Evolutionary conservation across 495 filamentous ascomycete genomes (phyloP), one percentile per base, ranked within the genome.

Genomic region (Aspergillus campestris): DNA sequence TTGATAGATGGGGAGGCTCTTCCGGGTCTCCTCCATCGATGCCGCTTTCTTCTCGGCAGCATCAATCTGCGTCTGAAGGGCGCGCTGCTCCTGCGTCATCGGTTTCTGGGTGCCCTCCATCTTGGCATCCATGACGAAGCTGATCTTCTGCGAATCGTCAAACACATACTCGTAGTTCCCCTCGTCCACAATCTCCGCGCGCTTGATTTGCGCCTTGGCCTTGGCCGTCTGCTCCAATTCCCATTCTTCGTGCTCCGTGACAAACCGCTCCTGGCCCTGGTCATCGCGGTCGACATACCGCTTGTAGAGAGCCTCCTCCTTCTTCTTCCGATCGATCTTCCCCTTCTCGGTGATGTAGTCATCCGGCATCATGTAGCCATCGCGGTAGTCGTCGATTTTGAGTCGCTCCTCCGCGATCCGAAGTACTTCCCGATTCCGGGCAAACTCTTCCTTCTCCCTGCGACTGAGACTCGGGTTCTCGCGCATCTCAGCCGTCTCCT

Each of bases 171-270:
- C 92, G 61, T 97, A 97, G 39, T 95, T 81, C 6, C 84, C 88
- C 52, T 87, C 82, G 40, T 91, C 82, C n/a, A 82, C 78, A 14
- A 86, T 75, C 58, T 91, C 86, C 7, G 71, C 68, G 44, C 80
- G 74, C 42, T 80, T 72, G 48, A 95, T 87, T 60, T 96, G 91
- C 5, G 89, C 82, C 54, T 89, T 89, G 2, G 88, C 92, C 62
- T 94, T 94, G 51, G 84, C 77, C 6, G 84, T 82, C 61, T 97
- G 92, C 61, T 96, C 89, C 37, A 81, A 63, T 63, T 98, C 92
- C 90, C 89, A 97, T 60, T 95, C 88, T 46, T 97, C 87, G 51
- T 94, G 87, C 61, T 98, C 92, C 0, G 92, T 95, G 40, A 96
- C 74, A 54, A 86, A 94, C 51, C 83, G 80, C 62, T 97, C 92